Percentiles rank a stretch among this genome's conserved stretches.
Conservation (phyloP, 306 rosid species). For the Rosa lucieae region DNA sequence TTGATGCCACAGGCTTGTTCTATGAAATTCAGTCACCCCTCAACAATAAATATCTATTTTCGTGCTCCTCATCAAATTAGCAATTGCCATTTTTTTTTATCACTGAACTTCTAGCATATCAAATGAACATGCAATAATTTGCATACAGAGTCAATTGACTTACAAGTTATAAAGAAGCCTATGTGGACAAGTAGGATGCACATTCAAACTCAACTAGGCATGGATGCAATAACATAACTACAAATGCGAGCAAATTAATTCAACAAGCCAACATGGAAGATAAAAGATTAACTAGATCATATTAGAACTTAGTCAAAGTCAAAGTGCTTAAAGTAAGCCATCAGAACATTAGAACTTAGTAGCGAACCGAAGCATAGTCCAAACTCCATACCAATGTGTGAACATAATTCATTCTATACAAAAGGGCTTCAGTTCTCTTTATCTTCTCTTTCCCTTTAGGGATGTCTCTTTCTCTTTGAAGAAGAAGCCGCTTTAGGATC, state of each 20-base stretch:
- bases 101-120: not conserved
- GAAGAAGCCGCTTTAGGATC: conserved; percentile 20
- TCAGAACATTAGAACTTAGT: not conserved
- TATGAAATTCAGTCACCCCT: not conserved
- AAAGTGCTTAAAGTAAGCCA: not conserved
- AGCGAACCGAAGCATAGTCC: not conserved
- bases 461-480: conserved; percentile 2
- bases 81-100: not conserved
- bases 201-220: not conserved
- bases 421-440: not conserved
- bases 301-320: not conserved
- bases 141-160: not conserved
- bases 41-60: not conserved
- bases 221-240: not conserved
- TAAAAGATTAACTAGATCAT: not conserved
- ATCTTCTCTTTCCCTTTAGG: not conserved
- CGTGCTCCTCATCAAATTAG: not conserved
- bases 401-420: not conserved
- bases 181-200: not conserved
- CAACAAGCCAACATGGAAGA: too few relatives aligned
- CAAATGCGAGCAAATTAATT: too few relatives aligned
- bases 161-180: not conserved
- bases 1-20: not conserved
- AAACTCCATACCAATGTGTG: not conserved
- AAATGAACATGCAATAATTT: not conserved